A percentile compares a stretch with the other conserved stretches of the same genome.
phyloP scores from a whole-genome alignment of 1,284 basidiomycete genomes.

The Rhodotorula sp. region DNA sequence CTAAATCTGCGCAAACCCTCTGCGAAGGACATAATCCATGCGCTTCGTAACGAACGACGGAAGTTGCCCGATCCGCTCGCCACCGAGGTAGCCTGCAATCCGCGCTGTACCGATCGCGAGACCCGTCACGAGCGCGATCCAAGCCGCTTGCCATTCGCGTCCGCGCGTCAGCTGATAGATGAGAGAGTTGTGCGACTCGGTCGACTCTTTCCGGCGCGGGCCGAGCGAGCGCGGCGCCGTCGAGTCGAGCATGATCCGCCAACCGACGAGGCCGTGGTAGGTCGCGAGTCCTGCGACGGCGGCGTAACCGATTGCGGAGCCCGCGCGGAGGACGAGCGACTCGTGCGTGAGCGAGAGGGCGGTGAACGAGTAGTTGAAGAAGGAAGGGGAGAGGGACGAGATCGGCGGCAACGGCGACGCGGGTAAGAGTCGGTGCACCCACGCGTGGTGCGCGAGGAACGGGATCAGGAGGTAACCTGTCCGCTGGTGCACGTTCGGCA shows the following conservation, averaged over 20 bases:
- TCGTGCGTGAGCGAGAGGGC: slow-evolving; percentile 34
- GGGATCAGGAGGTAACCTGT: slow-evolving; percentile 44
- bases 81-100: slow-evolving; percentile 26
- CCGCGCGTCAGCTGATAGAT: neutral
- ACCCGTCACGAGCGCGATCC: slow-evolving; percentile 8
- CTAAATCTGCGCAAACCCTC: slow-evolving; percentile 3
- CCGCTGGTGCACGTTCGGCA: slow-evolving; percentile 28
- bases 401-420: slow-evolving; percentile 25
- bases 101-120: slow-evolving; percentile 29
- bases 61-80: slow-evolving; percentile 9
- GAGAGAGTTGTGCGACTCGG: neutral
- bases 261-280: slow-evolving; percentile 41
- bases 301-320: slow-evolving; percentile 30
- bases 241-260: slow-evolving; percentile 25
- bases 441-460: slow-evolving; percentile 35
- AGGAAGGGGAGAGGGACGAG: slow-evolving; percentile 39
- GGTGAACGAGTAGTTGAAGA: slow-evolving; percentile 43
- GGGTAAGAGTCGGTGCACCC: slow-evolving; percentile 43
- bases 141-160: slow-evolving; percentile 34
- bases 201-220: slow-evolving; percentile 9
- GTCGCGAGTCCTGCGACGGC: slow-evolving; percentile 23
- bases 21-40: slow-evolving; percentile 27
- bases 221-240: slow-evolving; percentile 28
- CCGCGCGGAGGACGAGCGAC: slow-evolving; percentile 13
- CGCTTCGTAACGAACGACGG: slow-evolving; percentile 24